These are phyloP conservation scores for Suillus subalutaceus DNA, from an alignment of 768 basidiomycete species.

Conservation along the genomic window DNA sequence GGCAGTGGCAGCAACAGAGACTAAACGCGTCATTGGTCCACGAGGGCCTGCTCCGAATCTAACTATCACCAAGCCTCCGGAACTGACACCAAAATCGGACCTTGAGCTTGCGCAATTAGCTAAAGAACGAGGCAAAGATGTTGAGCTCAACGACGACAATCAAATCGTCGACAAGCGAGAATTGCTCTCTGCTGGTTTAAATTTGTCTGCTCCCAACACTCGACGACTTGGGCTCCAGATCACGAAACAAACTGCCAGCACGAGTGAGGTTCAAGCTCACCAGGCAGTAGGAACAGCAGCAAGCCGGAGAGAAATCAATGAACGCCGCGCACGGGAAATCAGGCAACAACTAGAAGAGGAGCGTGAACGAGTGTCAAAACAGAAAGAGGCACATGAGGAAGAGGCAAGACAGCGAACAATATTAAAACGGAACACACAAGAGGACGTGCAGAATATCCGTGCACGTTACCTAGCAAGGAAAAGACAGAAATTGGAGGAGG, in stretches of 20 bases:
- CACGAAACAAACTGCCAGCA: conserved; percentile 21
- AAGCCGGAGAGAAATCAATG: conserved; percentile 77
- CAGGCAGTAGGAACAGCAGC: conserved; percentile 88
- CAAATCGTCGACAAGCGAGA: conserved; percentile 97
- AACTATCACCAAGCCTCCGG: conserved; percentile 74
- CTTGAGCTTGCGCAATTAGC: conserved; percentile 72
- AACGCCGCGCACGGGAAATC: conserved; percentile 79
- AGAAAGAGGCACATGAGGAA: conserved; percentile 61
- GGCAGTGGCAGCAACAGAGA: conserved; percentile 74
- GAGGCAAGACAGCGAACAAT: conserved; percentile 69
- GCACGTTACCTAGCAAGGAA: conserved; percentile 82
- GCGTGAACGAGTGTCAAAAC: conserved; percentile 55
- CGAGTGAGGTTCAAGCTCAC: conserved; percentile 49
- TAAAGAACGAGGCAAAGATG: conserved; percentile 72
- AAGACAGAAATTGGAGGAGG: conserved; percentile 67
- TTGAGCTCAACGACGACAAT: conserved; percentile 97
- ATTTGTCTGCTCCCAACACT: conserved; percentile 83
- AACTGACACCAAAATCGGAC: conserved; percentile 68
- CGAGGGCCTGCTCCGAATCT: conserved; percentile 66
- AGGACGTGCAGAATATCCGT: conserved; percentile 72
- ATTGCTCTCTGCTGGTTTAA: conserved; percentile 87
- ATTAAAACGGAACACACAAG: conserved; percentile 74
- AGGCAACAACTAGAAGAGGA: conserved; percentile 80
- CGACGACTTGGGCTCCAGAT: conserved; percentile 60
- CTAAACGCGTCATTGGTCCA: conserved; percentile 61